Conservation (phyloP, 2,329 filamentous ascomycete genomes). For the Huntiella decipiens region DNA sequence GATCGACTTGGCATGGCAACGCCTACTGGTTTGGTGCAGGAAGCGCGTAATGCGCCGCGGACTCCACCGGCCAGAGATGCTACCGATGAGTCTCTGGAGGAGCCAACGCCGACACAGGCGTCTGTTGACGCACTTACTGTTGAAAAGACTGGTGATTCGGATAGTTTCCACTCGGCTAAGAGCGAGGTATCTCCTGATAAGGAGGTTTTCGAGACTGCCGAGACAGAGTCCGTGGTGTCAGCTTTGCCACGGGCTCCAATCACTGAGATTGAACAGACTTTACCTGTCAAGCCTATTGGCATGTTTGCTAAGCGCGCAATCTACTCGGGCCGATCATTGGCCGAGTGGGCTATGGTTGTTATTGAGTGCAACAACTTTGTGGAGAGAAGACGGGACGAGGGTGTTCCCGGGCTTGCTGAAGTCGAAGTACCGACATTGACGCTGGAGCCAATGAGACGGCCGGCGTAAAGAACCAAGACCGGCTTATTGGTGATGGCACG, state of each 20-base stretch:
- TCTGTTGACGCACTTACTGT: background rate
- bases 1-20: too few relatives aligned
- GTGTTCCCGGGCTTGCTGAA: slow-evolving; percentile 43
- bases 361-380: slow-evolving; percentile 68
- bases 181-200: background rate
- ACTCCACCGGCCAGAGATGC: background rate
- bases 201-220: background rate
- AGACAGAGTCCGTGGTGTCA: background rate
- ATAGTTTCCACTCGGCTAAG: background rate
- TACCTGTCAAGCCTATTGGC: slow-evolving; percentile 24
- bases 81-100: background rate
- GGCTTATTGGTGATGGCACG: background rate
- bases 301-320: slow-evolving; percentile 28
- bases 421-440: slow-evolving; percentile 37
- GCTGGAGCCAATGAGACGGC: slow-evolving; percentile 23
- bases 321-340: slow-evolving; percentile 54
- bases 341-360: slow-evolving; percentile 60
- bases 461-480: slow-evolving; percentile 8
- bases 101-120: slow-evolving; percentile 1
- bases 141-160: too few relatives aligned
- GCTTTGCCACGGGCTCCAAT: too few relatives aligned
- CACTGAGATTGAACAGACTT: slow-evolving; percentile 18
- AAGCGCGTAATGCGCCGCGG: slow-evolving; percentile 29
- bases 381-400: slow-evolving; percentile 55
- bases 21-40: slow-evolving; percentile 25